phyloP scores from a whole-genome alignment of 768 basidiomycete species.

The Suillus subluteus region DNA sequence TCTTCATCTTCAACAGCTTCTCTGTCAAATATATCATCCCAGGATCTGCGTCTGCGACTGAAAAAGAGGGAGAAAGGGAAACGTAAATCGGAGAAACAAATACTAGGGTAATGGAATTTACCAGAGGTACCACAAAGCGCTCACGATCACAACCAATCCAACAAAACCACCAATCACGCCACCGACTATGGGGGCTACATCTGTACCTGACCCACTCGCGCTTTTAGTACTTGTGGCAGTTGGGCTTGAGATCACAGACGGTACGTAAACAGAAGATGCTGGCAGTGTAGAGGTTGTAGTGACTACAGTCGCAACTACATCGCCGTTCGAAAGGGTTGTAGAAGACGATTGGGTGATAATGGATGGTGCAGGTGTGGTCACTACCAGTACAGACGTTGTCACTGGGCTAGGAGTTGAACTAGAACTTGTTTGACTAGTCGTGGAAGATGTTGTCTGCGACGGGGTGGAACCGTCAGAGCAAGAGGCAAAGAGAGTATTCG shows the following conservation, averaged over 20 bases:
- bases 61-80: conserved; percentile 13
- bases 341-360: conserved; percentile 35
- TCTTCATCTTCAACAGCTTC: conserved; percentile 35
- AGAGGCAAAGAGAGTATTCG: conserved; percentile 46
- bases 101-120: conserved; percentile 30
- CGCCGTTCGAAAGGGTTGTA: conserved; percentile 46
- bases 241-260: conserved; percentile 20
- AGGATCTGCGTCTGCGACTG: conserved; percentile 49
- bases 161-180: conserved; percentile 59
- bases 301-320: conserved; percentile 37
- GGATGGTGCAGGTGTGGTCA: conserved; percentile 37
- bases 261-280: conserved; percentile 33
- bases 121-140: conserved; percentile 55
- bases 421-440: conserved; percentile 7
- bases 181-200: conserved; percentile 53
- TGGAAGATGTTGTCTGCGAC: conserved; percentile 14
- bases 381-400: conserved; percentile 30
- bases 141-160: conserved; percentile 48
- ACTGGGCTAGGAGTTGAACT: conserved; percentile 14
- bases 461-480: conserved; percentile 26
- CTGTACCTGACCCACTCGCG: conserved; percentile 25
- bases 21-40: conserved; percentile 57
- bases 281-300: conserved; percentile 43
- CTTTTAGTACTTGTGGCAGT: conserved; percentile 15
- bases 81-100: conserved; percentile 10